Evolutionary conservation across 1,284 basidiomycete genomes (phyloP), one percentile per base, ranked within the genome.

Genomic region (Pseudozyma pruni): DNA sequence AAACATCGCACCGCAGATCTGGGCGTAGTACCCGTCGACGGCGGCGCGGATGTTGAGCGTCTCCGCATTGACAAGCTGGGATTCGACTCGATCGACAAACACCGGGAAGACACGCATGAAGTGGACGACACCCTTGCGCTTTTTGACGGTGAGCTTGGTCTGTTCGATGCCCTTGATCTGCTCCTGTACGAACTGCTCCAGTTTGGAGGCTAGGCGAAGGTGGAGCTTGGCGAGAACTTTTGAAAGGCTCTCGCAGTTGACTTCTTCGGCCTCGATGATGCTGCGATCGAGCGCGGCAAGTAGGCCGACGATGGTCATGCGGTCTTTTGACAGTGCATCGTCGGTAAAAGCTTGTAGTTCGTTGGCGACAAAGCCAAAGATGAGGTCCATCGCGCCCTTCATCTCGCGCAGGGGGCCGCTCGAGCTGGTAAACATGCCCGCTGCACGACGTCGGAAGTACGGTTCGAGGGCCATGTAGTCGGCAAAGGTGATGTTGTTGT

Each of bases 401-500:
- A 82, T 79, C 46, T 78, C 75, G 16, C 74, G 52, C 37, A 78
- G 45, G 4, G 74, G 69, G 4, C 71, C 74, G 0, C 43, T 34
- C 4, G 62, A 47, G 13, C 39, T 32, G 10, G 60, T 66, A 41
- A 79, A 78, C 34, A 75, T 55, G 2, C 71, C 75, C 9, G 90
- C 87, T 3, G 95, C 95, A 76, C 96, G 91, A 34, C 94, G 86
- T 22, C 92, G 87, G 85, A 97, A 98, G 84, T 96, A 98, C 53
- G 90, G 91, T 81, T 98, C 95, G 62, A 98, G 85, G 44, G 90
- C 89, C 88, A 94, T 92, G 77, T 96, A 94, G 83, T 98, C 95
- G 9, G 95, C 95, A 83, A 94, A 98, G 0, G 95, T 97, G 53
- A 83, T 63, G 22, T 89, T 89, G 40, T 89, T 88, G 76, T 95